Evolutionary conservation across 148 eudicot species (phyloP).

Genomic region (Polygonum maritimum): DNA sequence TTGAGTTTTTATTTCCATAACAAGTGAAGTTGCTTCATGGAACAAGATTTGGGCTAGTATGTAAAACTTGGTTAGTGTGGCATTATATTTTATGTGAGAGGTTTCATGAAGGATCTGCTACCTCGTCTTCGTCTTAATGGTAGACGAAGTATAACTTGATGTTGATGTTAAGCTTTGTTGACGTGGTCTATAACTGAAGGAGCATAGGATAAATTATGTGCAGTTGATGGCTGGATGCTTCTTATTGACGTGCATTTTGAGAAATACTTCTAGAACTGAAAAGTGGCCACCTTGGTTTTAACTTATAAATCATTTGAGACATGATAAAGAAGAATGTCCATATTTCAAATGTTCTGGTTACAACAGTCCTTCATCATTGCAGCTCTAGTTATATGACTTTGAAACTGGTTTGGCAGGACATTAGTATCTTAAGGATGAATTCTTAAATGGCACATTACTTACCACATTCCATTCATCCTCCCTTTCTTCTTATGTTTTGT

Average conservation of each 20-base stretch:
- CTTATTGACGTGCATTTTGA: not conserved
- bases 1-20: not conserved
- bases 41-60: not conserved
- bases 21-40: not conserved
- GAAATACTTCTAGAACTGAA: not conserved
- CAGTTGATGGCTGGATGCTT: conserved; percentile 1
- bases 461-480: not conserved
- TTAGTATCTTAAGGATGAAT: not conserved
- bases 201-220: not conserved
- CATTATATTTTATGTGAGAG: not conserved
- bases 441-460: not conserved
- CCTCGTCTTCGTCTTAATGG: not conserved
- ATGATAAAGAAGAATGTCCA: not conserved
- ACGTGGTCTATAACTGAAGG: not conserved
- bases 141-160: not conserved
- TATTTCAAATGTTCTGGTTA: not conserved
- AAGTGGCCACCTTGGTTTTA: not conserved
- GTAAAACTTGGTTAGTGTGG: not conserved
- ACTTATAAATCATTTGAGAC: not conserved
- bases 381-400: not conserved
- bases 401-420: not conserved
- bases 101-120: not conserved
- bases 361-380: not conserved
- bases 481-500: conserved; percentile 12
- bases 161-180: not conserved